Conservation (phyloP, 2,329 filamentous ascomycete species). For the Elsinoe arachidis region DNA sequence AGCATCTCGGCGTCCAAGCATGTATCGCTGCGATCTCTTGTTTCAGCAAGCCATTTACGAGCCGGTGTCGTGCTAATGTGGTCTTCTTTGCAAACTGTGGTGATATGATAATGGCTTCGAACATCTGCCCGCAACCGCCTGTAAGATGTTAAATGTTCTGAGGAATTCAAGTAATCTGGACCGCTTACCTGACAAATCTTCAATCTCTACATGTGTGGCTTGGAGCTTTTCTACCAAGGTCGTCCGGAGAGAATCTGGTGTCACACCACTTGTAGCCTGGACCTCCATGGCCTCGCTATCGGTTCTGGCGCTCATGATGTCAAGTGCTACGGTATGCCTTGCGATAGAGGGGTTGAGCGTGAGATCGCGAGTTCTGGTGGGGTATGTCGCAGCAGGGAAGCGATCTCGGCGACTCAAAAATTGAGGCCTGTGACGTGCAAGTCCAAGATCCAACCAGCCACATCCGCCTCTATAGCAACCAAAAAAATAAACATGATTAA, state of each 20-base stretch:
- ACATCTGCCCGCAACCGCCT: constrained; percentile 66
- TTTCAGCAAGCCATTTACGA: constrained; percentile 77
- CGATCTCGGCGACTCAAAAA: neutral
- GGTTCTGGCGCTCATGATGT: constrained; percentile 36
- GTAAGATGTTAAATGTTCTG: neutral
- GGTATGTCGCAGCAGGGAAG: neutral
- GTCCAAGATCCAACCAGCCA: neutral
- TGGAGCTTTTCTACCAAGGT: constrained; percentile 62
- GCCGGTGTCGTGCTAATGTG: constrained; percentile 73
- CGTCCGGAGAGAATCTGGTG: constrained; percentile 59
- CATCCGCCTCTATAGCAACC: constrained; percentile 2
- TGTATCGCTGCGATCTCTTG: constrained; percentile 85
- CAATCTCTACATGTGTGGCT: constrained; percentile 74
- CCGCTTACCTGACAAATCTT: constrained; percentile 76
- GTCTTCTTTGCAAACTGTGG: constrained; percentile 45
- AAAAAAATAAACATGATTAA: neutral
- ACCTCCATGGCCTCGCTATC: constrained; percentile 42
- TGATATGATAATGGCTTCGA: constrained; percentile 58
- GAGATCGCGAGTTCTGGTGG: neutral
- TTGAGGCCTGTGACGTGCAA: neutral
- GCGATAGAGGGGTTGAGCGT: neutral
- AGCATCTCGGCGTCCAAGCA: constrained; percentile 90
- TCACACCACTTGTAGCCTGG: constrained; percentile 49
- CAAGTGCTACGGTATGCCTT: neutral
- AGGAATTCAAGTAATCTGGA: neutral